Percentiles rank a stretch among this genome's conserved stretches.
Evolutionary conservation across 2,329 filamentous ascomycete genomes (phyloP).

Genomic region (Neopestalotiopsis rosae): DNA sequence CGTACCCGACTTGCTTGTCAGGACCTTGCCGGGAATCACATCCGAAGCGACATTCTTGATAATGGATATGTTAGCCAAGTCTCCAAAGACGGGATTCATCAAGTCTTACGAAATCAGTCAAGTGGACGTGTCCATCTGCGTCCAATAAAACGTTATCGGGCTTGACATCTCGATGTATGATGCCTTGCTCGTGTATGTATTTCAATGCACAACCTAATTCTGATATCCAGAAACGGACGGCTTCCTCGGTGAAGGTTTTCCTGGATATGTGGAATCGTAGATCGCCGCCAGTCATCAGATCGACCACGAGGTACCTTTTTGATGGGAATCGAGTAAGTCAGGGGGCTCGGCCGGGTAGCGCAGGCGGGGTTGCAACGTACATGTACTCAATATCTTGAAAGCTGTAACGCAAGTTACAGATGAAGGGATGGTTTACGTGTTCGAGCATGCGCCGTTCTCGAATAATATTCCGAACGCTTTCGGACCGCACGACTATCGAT

Average conservation of each 20-base stretch:
- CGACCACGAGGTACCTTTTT: conserved; percentile 93
- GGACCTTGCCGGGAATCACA: conserved; percentile 77
- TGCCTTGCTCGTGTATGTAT: conserved; percentile 85
- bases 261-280: conserved; percentile 96
- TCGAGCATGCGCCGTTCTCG: conserved; percentile 97
- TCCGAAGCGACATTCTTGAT: conserved; percentile 93
- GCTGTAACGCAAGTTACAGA: conserved; percentile 97
- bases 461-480: conserved; percentile 98
- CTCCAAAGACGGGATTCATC: conserved; percentile 16
- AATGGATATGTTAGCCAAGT: conserved; percentile 38
- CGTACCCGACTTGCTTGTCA: conserved; percentile 96
- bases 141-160: conserved; percentile 91
- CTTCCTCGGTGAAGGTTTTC: conserved; percentile 97
- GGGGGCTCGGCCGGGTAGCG: not conserved
- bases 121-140: conserved; percentile 89
- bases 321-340: not conserved
- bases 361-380: conserved; percentile 56
- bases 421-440: conserved; percentile 95
- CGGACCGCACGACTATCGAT: conserved; percentile 85
- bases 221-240: conserved; percentile 95
- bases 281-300: conserved; percentile 97
- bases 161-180: conserved; percentile 91
- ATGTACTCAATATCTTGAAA: conserved; percentile 99
- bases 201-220: conserved; percentile 89
- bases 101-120: conserved; percentile 90